Evolutionary conservation across 345 rosid genomes (phyloP).

Genomic region (Hibiscus tridactylites): DNA sequence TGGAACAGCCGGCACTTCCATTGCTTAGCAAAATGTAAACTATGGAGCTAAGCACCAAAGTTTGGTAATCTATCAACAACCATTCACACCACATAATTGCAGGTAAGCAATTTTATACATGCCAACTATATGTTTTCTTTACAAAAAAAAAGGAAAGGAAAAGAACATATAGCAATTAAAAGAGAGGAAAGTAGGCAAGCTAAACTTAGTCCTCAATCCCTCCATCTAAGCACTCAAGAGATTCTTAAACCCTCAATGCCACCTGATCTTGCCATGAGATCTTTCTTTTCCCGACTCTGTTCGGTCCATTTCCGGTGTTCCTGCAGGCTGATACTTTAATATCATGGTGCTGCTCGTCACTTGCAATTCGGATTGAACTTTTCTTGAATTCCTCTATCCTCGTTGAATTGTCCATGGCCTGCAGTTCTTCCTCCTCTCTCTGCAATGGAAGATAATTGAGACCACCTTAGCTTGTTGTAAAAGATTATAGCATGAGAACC

Average conservation of each 20-base stretch:
- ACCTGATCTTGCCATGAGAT: conserved; percentile 93
- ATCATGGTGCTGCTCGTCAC: conserved; percentile 41
- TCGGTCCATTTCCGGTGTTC: conserved; percentile 43
- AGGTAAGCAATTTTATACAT: conserved; percentile 9
- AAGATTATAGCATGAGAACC: not conserved
- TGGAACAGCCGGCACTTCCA: not conserved
- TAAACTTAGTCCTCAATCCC: conserved; percentile 11
- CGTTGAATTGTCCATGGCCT: conserved; percentile 23
- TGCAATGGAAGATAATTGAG: conserved; percentile 19
- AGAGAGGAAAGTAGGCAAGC: not conserved
- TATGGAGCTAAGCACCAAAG: conserved; percentile 2
- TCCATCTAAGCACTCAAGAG: conserved; percentile 7
- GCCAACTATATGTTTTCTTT: conserved; percentile 18
- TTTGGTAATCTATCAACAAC: conserved; percentile 5
- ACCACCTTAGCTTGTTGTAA: conserved; percentile 8
- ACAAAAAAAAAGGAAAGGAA: conserved; percentile 11
- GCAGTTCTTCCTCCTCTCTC: conserved; percentile 76
- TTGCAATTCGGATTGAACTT: conserved; percentile 28
- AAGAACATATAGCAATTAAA: not conserved
- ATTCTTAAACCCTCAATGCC: conserved; percentile 61
- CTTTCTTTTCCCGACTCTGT: conserved; percentile 72
- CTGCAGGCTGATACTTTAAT: conserved; percentile 57
- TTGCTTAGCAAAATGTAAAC: not conserved
- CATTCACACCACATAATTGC: not conserved
- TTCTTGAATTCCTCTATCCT: conserved; percentile 36